phyloP scores from a whole-genome alignment of 257 asterid species.

The Forsythia suspensa region DNA sequence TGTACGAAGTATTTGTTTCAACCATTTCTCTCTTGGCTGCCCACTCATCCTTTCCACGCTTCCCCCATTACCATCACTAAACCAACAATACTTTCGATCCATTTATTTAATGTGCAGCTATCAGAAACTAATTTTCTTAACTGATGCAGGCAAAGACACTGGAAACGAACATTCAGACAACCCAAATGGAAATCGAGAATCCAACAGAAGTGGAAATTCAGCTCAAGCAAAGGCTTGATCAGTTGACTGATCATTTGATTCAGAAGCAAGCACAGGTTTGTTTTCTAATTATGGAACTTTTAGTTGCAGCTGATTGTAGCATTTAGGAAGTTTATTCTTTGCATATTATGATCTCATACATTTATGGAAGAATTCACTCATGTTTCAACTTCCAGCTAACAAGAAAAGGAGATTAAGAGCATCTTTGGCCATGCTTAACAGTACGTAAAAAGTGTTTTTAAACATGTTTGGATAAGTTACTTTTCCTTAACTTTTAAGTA shows the following conservation, averaged over 20 bases:
- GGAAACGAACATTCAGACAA: constrained; percentile 64
- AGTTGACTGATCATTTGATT: constrained; percentile 86
- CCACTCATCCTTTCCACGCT: not conserved
- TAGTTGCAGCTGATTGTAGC: constrained; percentile 1
- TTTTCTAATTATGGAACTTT: constrained; percentile 18
- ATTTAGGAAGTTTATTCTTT: not conserved
- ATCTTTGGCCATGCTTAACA: not conserved
- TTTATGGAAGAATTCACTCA: not conserved
- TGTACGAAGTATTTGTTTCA: not conserved
- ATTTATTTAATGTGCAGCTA: constrained; percentile 9
- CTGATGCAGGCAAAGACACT: constrained; percentile 65
- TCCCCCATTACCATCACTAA: not conserved
- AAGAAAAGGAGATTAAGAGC: constrained; percentile 3
- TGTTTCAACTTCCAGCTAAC: not conserved
- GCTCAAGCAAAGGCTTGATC: constrained; percentile 90
- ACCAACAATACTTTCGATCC: not conserved
- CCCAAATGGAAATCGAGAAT: constrained; percentile 58
- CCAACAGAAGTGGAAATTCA: constrained; percentile 88
- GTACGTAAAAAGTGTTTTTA: not conserved
- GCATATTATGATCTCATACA: not conserved
- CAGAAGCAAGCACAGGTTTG: constrained; percentile 94
- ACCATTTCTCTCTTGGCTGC: not conserved
- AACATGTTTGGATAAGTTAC: not conserved
- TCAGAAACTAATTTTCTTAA: constrained; percentile 1
- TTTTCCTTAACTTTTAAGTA: not conserved